Evolutionary conservation across 129 eudicot genomes (phyloP).

Genomic region (Arctium minus): DNA sequence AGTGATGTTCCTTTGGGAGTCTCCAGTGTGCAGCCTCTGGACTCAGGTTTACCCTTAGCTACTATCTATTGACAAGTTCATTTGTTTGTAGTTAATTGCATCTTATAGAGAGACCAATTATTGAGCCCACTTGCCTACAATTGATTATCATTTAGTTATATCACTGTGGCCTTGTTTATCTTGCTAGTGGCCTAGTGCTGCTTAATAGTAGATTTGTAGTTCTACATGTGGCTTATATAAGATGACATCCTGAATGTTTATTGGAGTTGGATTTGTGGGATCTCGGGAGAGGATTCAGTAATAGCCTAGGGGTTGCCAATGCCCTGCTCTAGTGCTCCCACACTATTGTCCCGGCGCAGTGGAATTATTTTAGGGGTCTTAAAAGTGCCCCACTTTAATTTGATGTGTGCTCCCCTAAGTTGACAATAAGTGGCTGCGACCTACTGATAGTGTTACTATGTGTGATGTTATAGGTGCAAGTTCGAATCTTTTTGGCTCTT

Average conservation of each 20-base stretch:
- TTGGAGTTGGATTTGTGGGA: not conserved
- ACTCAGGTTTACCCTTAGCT: slow-evolving; percentile 58
- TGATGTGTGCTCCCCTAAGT: too few relatives aligned
- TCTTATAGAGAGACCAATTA: not conserved
- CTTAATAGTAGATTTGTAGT: not conserved
- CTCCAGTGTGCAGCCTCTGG: slow-evolving; percentile 87
- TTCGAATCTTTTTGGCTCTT: too few relatives aligned
- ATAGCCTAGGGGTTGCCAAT: too few relatives aligned
- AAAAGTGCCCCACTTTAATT: too few relatives aligned
- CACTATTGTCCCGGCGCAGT: too few relatives aligned
- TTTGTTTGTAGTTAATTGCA: not conserved
- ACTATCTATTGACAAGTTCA: not conserved
- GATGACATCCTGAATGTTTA: not conserved
- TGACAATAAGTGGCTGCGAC: too few relatives aligned
- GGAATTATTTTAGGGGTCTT: too few relatives aligned
- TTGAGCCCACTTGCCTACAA: not conserved
- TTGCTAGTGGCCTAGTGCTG: not conserved
- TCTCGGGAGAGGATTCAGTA: too few relatives aligned
- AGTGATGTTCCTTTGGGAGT: slow-evolving; percentile 70
- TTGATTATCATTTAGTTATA: not conserved
- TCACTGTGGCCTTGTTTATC: not conserved
- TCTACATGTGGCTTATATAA: not conserved
- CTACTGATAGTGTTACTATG: too few relatives aligned
- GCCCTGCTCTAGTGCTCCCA: too few relatives aligned
- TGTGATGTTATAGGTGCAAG: too few relatives aligned